Evolutionary conservation across 2,329 filamentous ascomycete genomes (phyloP), one percentile per base, ranked within the genome.

Genomic region (Colletotrichum falcatum): DNA sequence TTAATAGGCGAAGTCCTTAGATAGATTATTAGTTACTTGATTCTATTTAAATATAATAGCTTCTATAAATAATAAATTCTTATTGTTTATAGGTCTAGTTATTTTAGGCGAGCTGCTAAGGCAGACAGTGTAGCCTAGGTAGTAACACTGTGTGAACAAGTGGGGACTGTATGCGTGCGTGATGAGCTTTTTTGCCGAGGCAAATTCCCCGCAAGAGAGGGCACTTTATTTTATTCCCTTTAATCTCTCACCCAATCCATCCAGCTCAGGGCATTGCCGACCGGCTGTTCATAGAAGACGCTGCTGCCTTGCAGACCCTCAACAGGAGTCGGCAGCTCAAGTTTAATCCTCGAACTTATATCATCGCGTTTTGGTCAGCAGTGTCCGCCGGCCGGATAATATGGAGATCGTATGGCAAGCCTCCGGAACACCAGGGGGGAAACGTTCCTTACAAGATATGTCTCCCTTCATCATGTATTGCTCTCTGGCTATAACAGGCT

Each of bases 331-430:
- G 16, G 16, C 20, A 20, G 39, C 16, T 42, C 12, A 49, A 23
- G 2, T 12, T 14, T 16, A 0, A 16, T 5, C 23, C 46, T 26
- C 8, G 6, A 3, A 16, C 14, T 9, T 6, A 8, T 46, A 46
- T 46, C 20, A 20, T 16, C 14, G 3, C 7, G 16, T 26, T 28
- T 46, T 8, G 2, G 46, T 14, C 46, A 6, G 23, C 46, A 16
- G 11, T 5, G 23, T 49, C 23, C 9, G 23, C 23, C 18, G 1
- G 23, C 14, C 23, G 46, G 14, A 18, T 18, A 33, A 2, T 3
- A 61, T 62, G 60, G 60, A 62, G 33, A 62, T 62, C 37, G 33
- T 53, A 18, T 62, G 60, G 60, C 60, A 62, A 35, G 23, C 58
- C 7, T 16, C 33, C 16, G 48, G 33, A 23, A 62, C 33, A 3